phyloP scores from a whole-genome alignment of 441 rosid species.

The Syzygium malaccense region DNA sequence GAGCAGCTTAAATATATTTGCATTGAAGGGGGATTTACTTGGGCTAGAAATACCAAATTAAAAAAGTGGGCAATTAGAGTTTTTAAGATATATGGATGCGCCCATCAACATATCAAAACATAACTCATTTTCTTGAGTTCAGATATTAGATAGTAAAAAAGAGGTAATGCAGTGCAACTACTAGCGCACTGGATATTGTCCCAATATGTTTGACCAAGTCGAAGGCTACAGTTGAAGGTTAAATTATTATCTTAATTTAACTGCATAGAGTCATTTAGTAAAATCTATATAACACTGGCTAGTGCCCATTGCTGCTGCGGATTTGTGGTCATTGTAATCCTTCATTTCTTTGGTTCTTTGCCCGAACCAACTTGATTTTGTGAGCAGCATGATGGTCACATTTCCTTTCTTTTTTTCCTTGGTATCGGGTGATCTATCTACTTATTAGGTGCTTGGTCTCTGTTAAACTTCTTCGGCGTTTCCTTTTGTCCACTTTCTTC shows the following conservation, averaged over 20 bases:
- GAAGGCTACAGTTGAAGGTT: neutral
- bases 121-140: neutral
- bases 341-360: neutral
- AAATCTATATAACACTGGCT: neutral
- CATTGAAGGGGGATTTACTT: neutral
- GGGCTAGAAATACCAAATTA: neutral
- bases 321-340: neutral
- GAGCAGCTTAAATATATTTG: neutral
- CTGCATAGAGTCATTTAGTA: neutral
- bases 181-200: neutral
- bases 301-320: neutral
- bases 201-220: neutral
- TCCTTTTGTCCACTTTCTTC: neutral
- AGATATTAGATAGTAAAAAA: neutral
- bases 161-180: neutral
- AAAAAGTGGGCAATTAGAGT: neutral
- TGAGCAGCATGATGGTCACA: neutral
- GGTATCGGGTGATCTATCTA: neutral
- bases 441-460: neutral
- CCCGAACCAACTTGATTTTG: neutral
- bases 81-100: neutral
- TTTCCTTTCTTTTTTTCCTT: neutral
- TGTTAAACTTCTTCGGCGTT: neutral
- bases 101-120: neutral
- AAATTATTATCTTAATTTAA: neutral